Evolutionary conservation across 768 basidiomycete species (phyloP), one percentile per base, ranked within the genome.

Genomic region (Rhodotorula taiwanensis): DNA sequence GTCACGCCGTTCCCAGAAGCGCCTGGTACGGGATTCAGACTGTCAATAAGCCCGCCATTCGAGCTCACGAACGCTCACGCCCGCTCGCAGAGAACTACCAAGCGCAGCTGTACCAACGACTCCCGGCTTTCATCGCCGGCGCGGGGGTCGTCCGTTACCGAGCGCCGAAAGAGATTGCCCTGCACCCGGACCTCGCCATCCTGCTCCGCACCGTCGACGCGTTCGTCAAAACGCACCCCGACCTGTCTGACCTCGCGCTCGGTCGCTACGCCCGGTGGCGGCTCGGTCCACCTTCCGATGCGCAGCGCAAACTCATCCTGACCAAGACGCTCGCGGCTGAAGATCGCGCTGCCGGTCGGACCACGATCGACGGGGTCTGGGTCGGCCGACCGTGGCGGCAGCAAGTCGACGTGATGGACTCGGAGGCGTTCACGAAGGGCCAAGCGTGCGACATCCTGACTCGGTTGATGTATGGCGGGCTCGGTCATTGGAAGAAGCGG

Each of bases 401-500:
- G n/a, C 27, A 20, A 34, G 48, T 61, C 34, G 34, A 34, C 16
- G 73, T 83, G 8, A 74, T 71, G 49, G 75, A 63, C 0, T 41
- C 51, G 36, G 74, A 71, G 48, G 75, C 61, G 0, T 71, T 92
- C 70, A 89, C 83, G 2, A 89, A 88, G 74, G 89, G 89, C 4
- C 80, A 87, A 66, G 88, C 88, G 33, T 86, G 85, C 0, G 84
- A 84, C 67, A 83, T 90, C 49, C 86, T 92, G 64, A 83, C 83
- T 28, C 83, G 88, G 14, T 63, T 88, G 59, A 86, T 83, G 72
- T 85, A 90, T 71, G 89, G 88, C 30, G 86, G 52, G 28, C n/a
- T 55, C 3, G 50, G 31, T 23, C 16, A 10, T 15, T 50, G 55
- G 45, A 58, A 28, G 44, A 42, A 53, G 27, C 4, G 34, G 39